Percentiles rank a stretch among this genome's conserved stretches.
phyloP scores from a whole-genome alignment of 352 stramenopile genomes.

The Pythium phragmiticola region DNA sequence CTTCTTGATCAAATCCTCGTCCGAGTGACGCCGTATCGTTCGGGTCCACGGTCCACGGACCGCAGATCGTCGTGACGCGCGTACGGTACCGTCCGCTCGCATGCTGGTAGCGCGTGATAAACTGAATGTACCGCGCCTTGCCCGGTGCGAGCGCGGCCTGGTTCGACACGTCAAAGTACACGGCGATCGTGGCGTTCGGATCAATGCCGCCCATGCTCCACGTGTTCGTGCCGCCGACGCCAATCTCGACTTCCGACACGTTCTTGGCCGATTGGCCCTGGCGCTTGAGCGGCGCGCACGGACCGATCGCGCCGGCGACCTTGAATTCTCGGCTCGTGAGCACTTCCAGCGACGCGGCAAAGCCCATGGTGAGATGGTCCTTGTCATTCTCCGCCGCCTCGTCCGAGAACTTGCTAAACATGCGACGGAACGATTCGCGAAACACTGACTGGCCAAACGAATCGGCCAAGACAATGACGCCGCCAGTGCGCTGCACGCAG shows the following conservation, averaged over 20 bases:
- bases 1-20: conserved; percentile 98
- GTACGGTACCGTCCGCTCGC: conserved; percentile 94
- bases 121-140: conserved; percentile 96
- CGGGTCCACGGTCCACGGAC: conserved; percentile 92
- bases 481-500: conserved; percentile 97
- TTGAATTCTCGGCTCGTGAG: conserved; percentile 99
- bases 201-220: conserved; percentile 98
- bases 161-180: conserved; percentile 99
- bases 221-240: conserved; percentile 84
- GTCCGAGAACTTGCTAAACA: conserved; percentile 97
- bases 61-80: conserved; percentile 97
- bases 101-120: conserved; percentile 99
- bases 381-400: conserved; percentile 93
- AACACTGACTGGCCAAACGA: conserved; percentile 98
- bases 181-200: conserved; percentile 96
- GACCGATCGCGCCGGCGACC: conserved; percentile 96
- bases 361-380: conserved; percentile 96
- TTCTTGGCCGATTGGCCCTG: conserved; percentile 87
- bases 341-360: conserved; percentile 94
- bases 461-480: conserved; percentile 98
- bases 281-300: conserved; percentile 96
- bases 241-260: conserved; percentile 97
- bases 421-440: conserved; percentile 96
- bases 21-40: conserved; percentile 93
- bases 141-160: conserved; percentile 63